Evolutionary conservation across 108 stramenopile species (phyloP), one percentile per base, ranked within the genome.

Genomic region (Epipyxis sp.): DNA sequence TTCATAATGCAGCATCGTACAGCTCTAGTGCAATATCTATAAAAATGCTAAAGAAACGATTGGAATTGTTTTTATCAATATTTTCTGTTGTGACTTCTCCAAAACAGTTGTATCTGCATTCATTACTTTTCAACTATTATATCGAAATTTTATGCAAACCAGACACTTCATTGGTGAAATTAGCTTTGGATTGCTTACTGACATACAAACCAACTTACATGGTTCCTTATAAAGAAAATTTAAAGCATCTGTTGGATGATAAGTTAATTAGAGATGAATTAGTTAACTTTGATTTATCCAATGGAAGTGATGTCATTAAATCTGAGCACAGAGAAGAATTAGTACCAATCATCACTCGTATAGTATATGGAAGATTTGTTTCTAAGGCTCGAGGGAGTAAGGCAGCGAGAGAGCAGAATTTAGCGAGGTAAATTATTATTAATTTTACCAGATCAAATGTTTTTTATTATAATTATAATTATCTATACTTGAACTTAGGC

Each of bases 161-260:
- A 32, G 71, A 74, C 32, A 74, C 3, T 42, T 10, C 16, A 27
- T 10, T 74, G 46, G 3, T 42, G 6, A 74, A 74, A 42, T 25
- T 74, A 6, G 71, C 71, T 42, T 74, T 74, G 10, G 71, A 74
- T 6, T 74, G 71, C 34, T 43, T 74, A 10, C 42, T 27, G 27
- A 37, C 32, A 10, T 74, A 74, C 34, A 74, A 74, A 57, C 71
- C 6, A 42, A 3, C 71, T 42, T 6, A 46, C 3, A 25, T 74
- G 3, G 43, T 74, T 13, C 71, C 71, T 39, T 74, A 74, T 42
- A 74, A 74, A 42, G 34, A 6, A 32, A 13, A 74, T 42, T 42
- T 74, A 37, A 74, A 39, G 34, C 40, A 74, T 6, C 20, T 74
- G 20, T 57, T 35, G 3, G 71, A 74, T 35, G 71, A 74, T 74